Evolutionary conservation across 75 land plant genomes (phyloP).

Genomic region (Pinus tabuliformis): DNA sequence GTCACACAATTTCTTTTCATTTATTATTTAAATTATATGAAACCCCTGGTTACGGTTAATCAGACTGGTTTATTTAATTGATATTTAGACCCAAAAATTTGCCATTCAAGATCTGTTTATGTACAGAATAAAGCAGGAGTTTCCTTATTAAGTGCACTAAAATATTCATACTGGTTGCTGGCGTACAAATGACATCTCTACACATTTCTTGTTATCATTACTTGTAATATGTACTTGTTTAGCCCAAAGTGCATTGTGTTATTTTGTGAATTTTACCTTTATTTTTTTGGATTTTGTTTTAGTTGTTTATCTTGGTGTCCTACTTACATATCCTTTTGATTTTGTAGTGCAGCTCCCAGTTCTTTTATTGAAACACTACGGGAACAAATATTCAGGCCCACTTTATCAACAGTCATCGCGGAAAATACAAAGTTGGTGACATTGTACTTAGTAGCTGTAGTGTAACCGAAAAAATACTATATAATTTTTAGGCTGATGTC

Average conservation of each 20-base stretch:
- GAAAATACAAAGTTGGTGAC: constrained; percentile 58
- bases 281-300: neutral
- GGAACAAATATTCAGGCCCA: constrained; percentile 90
- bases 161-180: too few species aligned
- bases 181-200: neutral
- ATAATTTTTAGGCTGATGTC: neutral
- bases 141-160: neutral
- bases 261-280: neutral
- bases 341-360: constrained; percentile 49
- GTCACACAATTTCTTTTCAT: too few species aligned
- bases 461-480: neutral
- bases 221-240: neutral
- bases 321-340: neutral
- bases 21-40: too few species aligned
- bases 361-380: constrained; percentile 76
- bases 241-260: too few species aligned
- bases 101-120: too few species aligned
- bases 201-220: neutral
- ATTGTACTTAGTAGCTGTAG: neutral
- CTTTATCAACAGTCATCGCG: constrained; percentile 67
- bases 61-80: too few species aligned
- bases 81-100: too few species aligned
- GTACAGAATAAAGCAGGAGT: too few species aligned
- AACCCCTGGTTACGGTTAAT: too few species aligned
- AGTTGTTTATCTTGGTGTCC: neutral